A percentile compares a stretch with the other conserved stretches of the same genome.
phyloP scores from a whole-genome alignment of 2,329 filamentous ascomycete genomes.

The Penicillium sp. region DNA sequence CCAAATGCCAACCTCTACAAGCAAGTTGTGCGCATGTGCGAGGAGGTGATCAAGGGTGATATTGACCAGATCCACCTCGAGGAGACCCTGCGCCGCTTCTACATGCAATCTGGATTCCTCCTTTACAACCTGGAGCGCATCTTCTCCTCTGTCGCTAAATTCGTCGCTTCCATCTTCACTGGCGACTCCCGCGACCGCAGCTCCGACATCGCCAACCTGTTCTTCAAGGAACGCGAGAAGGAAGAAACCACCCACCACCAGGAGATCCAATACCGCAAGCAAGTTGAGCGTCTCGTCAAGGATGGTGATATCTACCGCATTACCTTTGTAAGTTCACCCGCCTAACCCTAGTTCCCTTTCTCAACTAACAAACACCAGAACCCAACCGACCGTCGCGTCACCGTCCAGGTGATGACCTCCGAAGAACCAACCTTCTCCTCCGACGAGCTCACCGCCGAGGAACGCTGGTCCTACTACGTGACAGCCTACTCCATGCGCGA shows the following conservation, averaged over 20 bases:
- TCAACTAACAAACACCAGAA: conserved; percentile 51
- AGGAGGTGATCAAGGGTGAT: conserved; percentile 80
- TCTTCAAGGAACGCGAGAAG: conserved; percentile 76
- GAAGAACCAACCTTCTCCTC: conserved; percentile 79
- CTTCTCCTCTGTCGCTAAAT: conserved; percentile 75
- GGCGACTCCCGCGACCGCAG: conserved; percentile 91
- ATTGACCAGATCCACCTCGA: conserved; percentile 83
- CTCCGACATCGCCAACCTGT: conserved; percentile 83
- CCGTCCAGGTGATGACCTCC: conserved; percentile 80
- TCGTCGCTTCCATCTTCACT: conserved; percentile 79
- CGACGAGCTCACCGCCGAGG: conserved; percentile 64
- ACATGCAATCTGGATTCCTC: conserved; percentile 87
- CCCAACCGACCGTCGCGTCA: conserved; percentile 67
- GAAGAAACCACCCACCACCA: conserved; percentile 86
- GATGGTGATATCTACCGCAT: conserved; percentile 90
- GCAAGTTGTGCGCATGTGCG: conserved; percentile 80
- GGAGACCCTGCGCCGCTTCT: conserved; percentile 87
- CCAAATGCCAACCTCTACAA: conserved; percentile 75
- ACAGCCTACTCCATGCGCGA: conserved; percentile 87
- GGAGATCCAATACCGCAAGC: conserved; percentile 87
- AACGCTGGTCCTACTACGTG: conserved; percentile 91
- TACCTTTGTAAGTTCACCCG: conserved; percentile 76
- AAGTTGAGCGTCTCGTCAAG: conserved; percentile 88
- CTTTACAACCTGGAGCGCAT: conserved; percentile 92
- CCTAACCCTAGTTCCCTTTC: background rate